phyloP scores from a whole-genome alignment of 1,139 yeast genomes.

The Taphrina flavorubra region DNA sequence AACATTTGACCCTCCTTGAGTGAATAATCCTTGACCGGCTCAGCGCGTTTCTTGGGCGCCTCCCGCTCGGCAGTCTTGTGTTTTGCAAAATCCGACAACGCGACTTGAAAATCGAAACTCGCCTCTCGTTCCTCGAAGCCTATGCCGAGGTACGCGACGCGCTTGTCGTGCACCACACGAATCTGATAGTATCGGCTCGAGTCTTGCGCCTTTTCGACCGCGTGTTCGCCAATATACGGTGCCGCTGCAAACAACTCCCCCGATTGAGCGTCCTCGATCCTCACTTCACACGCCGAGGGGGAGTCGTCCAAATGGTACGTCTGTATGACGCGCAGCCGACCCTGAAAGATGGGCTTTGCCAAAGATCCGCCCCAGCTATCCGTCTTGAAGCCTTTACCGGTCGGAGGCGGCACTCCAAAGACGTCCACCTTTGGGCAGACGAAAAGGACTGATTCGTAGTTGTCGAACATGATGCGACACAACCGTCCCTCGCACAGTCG shows the following conservation, averaged over 20 bases:
- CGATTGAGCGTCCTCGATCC: conserved; percentile 49
- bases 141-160: conserved; percentile 54
- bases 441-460: conserved; percentile 28
- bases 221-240: conserved; percentile 49
- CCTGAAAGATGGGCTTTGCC: conserved; percentile 53
- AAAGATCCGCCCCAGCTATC: conserved; percentile 51
- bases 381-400: conserved; percentile 50
- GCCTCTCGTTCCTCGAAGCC: conserved; percentile 53
- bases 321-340: conserved; percentile 51
- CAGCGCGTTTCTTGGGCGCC: conserved; percentile 42
- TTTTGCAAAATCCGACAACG: conserved; percentile 53
- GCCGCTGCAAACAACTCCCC: conserved; percentile 52
- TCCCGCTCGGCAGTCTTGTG: conserved; percentile 44
- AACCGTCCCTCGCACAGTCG: too few relatives aligned
- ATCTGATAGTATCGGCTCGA: conserved; percentile 52
- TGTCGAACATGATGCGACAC: neutral
- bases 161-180: conserved; percentile 50
- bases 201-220: conserved; percentile 49
- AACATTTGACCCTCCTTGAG: conserved; percentile 50
- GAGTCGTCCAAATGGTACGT: conserved; percentile 45
- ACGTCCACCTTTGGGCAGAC: conserved; percentile 44
- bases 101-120: conserved; percentile 54
- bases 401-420: conserved; percentile 53
- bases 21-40: conserved; percentile 48
- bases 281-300: conserved; percentile 49